These are phyloP conservation scores for Candida takata DNA, from an alignment of 805 yeast species.

Conservation along the genomic window DNA sequence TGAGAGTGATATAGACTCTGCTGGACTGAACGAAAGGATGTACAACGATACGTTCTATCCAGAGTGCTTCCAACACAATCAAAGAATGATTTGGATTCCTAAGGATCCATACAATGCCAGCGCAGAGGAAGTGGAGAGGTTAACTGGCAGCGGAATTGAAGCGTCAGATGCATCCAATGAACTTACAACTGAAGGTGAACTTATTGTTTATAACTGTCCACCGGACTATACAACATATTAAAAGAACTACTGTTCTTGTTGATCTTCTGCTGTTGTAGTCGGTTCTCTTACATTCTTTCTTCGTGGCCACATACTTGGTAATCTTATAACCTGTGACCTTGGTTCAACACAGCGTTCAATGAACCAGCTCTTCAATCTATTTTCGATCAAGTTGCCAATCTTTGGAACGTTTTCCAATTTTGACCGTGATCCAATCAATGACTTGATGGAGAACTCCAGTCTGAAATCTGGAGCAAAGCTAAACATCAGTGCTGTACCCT, in stretches of 20 bases:
- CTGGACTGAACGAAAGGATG: conserved; percentile 1
- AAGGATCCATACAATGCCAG: conserved; percentile 15
- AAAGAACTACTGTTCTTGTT: conserved; percentile 11
- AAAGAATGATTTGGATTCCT: conserved; percentile 21
- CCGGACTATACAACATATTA: conserved; percentile 14
- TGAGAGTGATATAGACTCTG: conserved; percentile 2
- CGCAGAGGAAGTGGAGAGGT: conserved; percentile 8
- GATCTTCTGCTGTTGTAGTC: conserved; percentile 2
- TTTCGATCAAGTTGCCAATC: conserved; percentile 76
- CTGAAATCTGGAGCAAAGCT: conserved; percentile 90
- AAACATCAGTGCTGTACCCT: conserved; percentile 72
- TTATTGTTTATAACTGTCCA: conserved; percentile 16
- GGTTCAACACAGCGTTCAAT: conserved; percentile 93
- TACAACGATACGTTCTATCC: conserved; percentile 21
- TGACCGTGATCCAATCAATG: conserved; percentile 88
- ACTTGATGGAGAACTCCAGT: conserved; percentile 80
- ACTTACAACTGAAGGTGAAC: conserved; percentile 19
- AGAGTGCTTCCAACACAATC: conserved; percentile 19
- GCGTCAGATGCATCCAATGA: conserved; percentile 14
- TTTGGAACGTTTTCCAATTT: conserved; percentile 91
- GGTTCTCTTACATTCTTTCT: conserved; percentile 47
- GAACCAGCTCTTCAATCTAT: conserved; percentile 79
- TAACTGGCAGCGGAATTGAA: conserved; percentile 20
- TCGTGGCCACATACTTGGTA: conserved; percentile 87
- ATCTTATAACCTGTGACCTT: conserved; percentile 71